Base-by-base conservation (phyloP, 148 eudicot species). In the Oxyria digyna region DNA sequence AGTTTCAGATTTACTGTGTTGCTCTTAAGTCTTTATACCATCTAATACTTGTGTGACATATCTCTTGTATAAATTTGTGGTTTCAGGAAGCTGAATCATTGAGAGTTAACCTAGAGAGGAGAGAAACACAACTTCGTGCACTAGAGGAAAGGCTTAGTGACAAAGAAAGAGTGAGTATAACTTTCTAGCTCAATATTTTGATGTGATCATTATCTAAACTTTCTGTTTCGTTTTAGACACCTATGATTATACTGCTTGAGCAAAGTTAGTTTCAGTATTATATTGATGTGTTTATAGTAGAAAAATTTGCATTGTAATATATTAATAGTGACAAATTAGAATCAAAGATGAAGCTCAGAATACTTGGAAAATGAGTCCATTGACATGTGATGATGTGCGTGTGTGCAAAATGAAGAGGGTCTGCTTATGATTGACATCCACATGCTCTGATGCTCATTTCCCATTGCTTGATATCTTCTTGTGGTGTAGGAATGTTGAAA, bases 131-230 rank as follows among this genome's bases (percentile, higher is more conserved):
- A 42, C 75, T 91, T 26, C 73, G 62, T 74, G 75, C 75, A 42
- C 67, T 88, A 81, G 79, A 83, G 62, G 87, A 88, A 54, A 87
- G 81, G 76, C 91, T 95, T 63, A 72, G 71, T 73, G 72, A 76
- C 33, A 83, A 82, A 83, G 97, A 95, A 83, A 83, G 69, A 74
- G 99, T 95, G 75, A 84, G 99, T 79, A 64, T 3, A 17, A 1
- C 55, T 59, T 26, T 55, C 49, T 17, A 26, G 31, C 40, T 24
- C 18, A 33, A 42, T 42, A 26, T 0, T 32, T 11, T 23, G 33
- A 26, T 4, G 32, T 27, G n/a, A 27, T 50, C 5, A 33, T 12
- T 55, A 26, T 3, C 0, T 5, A 2, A 33, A 33, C 5, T 5
- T 33, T 33, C 5, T 5, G 2, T 2, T 33, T 33, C 37, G 2